Evolutionary conservation across 768 basidiomycete genomes (phyloP), one percentile per base, ranked within the genome.

Genomic region (Cyclocybe aegerita): DNA sequence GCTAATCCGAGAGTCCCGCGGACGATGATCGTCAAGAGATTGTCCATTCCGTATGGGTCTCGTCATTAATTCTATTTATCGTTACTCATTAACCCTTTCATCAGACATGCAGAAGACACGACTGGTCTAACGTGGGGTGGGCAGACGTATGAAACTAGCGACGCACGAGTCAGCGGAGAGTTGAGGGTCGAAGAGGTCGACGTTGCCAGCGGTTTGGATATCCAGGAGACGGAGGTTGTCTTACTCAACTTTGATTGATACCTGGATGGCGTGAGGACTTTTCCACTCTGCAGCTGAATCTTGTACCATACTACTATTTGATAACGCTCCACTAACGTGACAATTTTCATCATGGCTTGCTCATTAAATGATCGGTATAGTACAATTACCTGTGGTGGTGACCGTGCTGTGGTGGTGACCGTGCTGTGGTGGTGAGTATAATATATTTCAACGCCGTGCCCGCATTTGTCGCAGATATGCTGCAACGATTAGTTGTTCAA

Each of bases 81-180:
- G 36, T 36, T 30, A 38, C 41, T 35, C 15, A 32, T 17, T 37
- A 14, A 37, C 17, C 2, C 14, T 16, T 15, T 31, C 1, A 9
- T 7, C 14, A 81, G 77, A 10, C 70, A 76, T 49, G 76, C 81
- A 2, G 74, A 80, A 49, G 80, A 79, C 54, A 70, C 65, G 3
- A 69, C 72, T 11, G 77, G 77, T 9, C 46, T 85, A 46, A 80
- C 70, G 0, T 82, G 82, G 80, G 82, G 76, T 43, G 82, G 81
- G 3, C 80, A 79, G 58, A 78, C 75, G 0, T 83, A 81, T 48
- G 83, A 83, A 58, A 83, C 81, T 0, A 47, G 53, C 32, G 62
- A 79, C 43, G 80, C 68, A 0, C 69, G 63, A 34, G 68, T 76
- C 9, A 62, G 62, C 23, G 80, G 81, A 3, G 52, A 36, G 17